Base-by-base conservation (phyloP, 2,329 filamentous ascomycete species). In the Xylaria sp. region DNA sequence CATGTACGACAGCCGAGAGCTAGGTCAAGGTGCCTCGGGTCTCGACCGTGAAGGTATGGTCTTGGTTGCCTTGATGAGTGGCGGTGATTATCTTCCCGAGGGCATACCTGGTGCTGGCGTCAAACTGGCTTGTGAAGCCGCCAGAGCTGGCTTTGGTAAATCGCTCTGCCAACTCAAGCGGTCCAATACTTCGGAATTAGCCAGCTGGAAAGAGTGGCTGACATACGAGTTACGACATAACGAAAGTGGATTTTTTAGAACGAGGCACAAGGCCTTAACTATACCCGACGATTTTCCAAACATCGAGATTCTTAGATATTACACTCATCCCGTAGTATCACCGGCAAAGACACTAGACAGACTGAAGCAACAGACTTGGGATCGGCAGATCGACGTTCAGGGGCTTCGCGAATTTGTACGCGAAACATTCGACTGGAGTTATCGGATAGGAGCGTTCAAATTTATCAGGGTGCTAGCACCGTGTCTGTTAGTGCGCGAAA, bases 1-100 rank as follows among this genome's bases (percentile, higher is more conserved):
- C 52, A 83, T 97, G 57, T 97, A 97, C 78, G 89, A 94, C 66
- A 88, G 88, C 0, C 80, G 85, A 12, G 84, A 87, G 46, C 87
- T 90, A 58, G 73, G 77, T 13, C 76, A 82, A n/a, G 75, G 82
- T 65, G 66, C 83, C 1, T 84, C 87, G 0, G 91, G 91, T 0
- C 83, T 98, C 55, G 93, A 94, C 76, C 86, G 92, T 23, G 90
- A 96, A 71, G 95, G 94, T 0, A 97, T 99, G 94, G 91, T 98
- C 25, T 83, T 99, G 13, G 92, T 98, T 23, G 96, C 96, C 0
- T 83, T 99, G 70, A 94, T 99, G 88, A 98, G 94, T 74, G 96
- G 96, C 7, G 96, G 96, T 7, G 96, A 99, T 80, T 99, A 99
- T 75, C 85, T 95, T 0, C 93, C 94, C 0, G 92, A 94, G 65